Percentiles rank a stretch among this genome's conserved stretches.
Conservation (phyloP, 1,284 basidiomycete species). For the Cryptococcus amylolentus region DNA sequence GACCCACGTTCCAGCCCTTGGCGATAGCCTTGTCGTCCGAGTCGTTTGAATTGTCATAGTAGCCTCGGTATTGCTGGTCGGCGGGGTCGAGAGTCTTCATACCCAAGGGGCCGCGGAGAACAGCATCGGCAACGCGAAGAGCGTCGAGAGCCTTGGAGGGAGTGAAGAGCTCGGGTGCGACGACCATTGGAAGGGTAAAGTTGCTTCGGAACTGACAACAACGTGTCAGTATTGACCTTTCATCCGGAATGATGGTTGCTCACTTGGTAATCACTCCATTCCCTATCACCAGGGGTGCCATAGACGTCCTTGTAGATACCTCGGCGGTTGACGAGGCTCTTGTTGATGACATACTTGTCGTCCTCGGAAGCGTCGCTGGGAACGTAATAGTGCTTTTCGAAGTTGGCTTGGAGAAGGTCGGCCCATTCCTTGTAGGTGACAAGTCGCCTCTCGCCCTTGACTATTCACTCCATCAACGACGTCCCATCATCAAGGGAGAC, state of each 20-base stretch:
- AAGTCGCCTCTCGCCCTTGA: conserved; percentile 65
- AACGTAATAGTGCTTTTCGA: conserved; percentile 87
- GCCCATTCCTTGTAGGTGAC: conserved; percentile 91
- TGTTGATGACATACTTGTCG: conserved; percentile 64
- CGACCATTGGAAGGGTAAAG: conserved; percentile 93
- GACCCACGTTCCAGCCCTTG: conserved; percentile 72
- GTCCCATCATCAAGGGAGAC: neutral
- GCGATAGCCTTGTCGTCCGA: conserved; percentile 73
- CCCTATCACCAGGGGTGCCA: conserved; percentile 76
- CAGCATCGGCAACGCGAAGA: conserved; percentile 68
- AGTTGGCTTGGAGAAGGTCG: conserved; percentile 75
- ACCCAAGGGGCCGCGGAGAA: conserved; percentile 76
- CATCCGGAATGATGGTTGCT: conserved; percentile 1
- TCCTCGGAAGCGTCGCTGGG: conserved; percentile 76
- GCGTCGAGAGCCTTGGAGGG: conserved; percentile 72
- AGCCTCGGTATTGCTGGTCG: conserved; percentile 80
- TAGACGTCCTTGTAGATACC: conserved; percentile 99
- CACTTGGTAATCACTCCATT: conserved; percentile 92
- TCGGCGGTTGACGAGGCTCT: conserved; percentile 74
- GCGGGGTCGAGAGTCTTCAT: conserved; percentile 88
- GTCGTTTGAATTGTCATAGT: conserved; percentile 90
- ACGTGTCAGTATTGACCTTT: neutral
- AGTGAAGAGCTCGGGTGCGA: conserved; percentile 93
- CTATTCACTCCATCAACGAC: conserved; percentile 50
- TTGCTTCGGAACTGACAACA: conserved; percentile 67